phyloP scores from a whole-genome alignment of 208 protist species.

The Trypanosoma conorhini region DNA sequence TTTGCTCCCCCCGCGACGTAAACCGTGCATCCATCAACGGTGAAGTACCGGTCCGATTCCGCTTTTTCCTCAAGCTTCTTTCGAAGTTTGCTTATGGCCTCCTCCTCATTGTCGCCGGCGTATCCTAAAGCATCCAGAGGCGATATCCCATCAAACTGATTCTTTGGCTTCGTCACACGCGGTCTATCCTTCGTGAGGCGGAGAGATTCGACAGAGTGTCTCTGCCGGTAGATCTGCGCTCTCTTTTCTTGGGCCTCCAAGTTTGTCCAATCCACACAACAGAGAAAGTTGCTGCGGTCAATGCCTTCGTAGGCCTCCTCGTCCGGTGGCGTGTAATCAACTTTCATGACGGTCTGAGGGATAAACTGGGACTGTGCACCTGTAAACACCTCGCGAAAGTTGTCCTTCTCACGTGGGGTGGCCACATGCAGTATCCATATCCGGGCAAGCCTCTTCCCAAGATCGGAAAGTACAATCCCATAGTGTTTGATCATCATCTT shows the following conservation, averaged over 20 bases:
- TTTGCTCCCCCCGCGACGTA: conserved; percentile 56
- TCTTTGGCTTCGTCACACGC: conserved; percentile 78
- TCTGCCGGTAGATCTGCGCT: conserved; percentile 34
- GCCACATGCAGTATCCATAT: conserved; percentile 68
- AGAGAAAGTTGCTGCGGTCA: conserved; percentile 71
- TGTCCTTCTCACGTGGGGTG: conserved; percentile 43
- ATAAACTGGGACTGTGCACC: conserved; percentile 59
- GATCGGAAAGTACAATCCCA: conserved; percentile 42
- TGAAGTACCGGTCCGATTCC: conserved; percentile 66
- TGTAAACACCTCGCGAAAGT: conserved; percentile 82
- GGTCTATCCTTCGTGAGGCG: not conserved
- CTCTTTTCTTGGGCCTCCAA: conserved; percentile 42
- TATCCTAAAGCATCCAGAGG: conserved; percentile 61
- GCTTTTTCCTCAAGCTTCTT: conserved; percentile 40
- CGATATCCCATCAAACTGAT: conserved; percentile 84
- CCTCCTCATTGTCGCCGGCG: conserved; percentile 36
- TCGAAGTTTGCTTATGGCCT: conserved; percentile 59
- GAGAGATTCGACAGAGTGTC: conserved; percentile 7
- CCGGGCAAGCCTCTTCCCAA: conserved; percentile 56
- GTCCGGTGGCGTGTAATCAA: conserved; percentile 64
- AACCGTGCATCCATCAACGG: conserved; percentile 73
- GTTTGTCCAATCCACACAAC: conserved; percentile 68
- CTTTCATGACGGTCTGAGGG: conserved; percentile 53
- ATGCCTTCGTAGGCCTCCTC: conserved; percentile 38
- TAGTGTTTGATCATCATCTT: conserved; percentile 69